These are phyloP conservation scores for Aureobasidium musti DNA, from an alignment of 2,329 filamentous ascomycete genomes.

Conservation along the genomic window DNA sequence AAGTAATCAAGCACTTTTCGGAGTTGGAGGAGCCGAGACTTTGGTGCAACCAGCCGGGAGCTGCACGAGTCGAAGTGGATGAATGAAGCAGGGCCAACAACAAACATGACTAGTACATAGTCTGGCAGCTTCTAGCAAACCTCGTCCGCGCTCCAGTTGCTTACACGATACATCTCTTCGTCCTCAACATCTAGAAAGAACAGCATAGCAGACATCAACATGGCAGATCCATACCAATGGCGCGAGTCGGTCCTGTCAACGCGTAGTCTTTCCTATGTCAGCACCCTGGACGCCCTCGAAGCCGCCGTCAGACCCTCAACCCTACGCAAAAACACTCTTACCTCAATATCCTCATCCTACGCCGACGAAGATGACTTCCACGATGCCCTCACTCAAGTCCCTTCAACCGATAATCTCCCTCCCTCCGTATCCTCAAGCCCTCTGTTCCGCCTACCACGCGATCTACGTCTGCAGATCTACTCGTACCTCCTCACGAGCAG, in stretches of 20 bases:
- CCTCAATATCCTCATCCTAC: conserved; percentile 28
- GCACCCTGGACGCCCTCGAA: conserved; percentile 33
- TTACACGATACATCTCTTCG: neutral
- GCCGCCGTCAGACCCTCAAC: conserved; percentile 19
- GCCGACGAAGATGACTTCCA: conserved; percentile 33
- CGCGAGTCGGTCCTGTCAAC: conserved; percentile 42
- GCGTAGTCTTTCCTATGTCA: conserved; percentile 41
- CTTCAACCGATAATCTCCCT: conserved; percentile 13
- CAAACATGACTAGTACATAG: neutral
- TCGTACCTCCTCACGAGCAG: conserved; percentile 38
- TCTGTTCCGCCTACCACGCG: conserved; percentile 42
- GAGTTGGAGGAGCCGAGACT: neutral
- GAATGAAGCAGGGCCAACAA: neutral
- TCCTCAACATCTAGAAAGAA: neutral
- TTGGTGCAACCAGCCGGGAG: too few species aligned
- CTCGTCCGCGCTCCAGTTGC: neutral
- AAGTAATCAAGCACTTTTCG: neutral
- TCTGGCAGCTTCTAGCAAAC: neutral
- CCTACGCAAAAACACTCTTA: conserved; percentile 35
- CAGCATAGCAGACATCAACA: neutral
- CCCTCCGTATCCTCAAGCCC: conserved; percentile 38
- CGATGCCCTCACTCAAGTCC: conserved; percentile 29
- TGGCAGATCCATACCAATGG: conserved; percentile 33
- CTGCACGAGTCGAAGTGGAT: neutral
- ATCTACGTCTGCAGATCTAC: conserved; percentile 43